phyloP scores from a whole-genome alignment of 805 yeast species.

The Pichia phayaonensis region DNA sequence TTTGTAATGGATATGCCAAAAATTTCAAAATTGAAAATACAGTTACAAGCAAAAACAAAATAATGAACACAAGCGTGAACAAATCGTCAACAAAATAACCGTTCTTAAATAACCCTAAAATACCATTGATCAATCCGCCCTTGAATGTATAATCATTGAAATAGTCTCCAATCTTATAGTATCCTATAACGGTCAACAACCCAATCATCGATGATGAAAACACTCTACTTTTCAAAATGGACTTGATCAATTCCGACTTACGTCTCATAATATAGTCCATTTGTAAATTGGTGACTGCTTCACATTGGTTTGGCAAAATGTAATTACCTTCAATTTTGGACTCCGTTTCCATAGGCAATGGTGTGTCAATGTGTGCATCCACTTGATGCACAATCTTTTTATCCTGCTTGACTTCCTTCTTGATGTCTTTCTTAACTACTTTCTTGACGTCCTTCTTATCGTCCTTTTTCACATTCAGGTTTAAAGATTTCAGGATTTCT shows the following conservation, averaged over 20 bases:
- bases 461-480: not conserved
- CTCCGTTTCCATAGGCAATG: constrained; percentile 44
- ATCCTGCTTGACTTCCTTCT: not conserved
- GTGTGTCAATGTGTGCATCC: constrained; percentile 20
- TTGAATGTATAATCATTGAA: constrained; percentile 19
- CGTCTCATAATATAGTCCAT: constrained; percentile 49
- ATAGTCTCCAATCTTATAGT: constrained; percentile 17
- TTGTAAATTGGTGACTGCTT: constrained; percentile 54
- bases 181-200: constrained; percentile 15
- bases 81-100: constrained; percentile 22
- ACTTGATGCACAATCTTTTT: constrained; percentile 2
- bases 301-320: constrained; percentile 49
- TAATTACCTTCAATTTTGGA: constrained; percentile 43
- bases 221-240: constrained; percentile 39
- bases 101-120: constrained; percentile 14
- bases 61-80: constrained; percentile 31
- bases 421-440: not conserved
- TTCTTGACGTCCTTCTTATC: not conserved
- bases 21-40: constrained; percentile 34
- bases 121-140: constrained; percentile 9
- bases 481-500: constrained; percentile 5
- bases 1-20: constrained; percentile 42
- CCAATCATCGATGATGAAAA: constrained; percentile 26
- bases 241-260: constrained; percentile 40
- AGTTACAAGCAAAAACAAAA: constrained; percentile 31